Conservation (phyloP, 192 early-diverging fungal genomes). For the Obelidium mucronatum region DNA sequence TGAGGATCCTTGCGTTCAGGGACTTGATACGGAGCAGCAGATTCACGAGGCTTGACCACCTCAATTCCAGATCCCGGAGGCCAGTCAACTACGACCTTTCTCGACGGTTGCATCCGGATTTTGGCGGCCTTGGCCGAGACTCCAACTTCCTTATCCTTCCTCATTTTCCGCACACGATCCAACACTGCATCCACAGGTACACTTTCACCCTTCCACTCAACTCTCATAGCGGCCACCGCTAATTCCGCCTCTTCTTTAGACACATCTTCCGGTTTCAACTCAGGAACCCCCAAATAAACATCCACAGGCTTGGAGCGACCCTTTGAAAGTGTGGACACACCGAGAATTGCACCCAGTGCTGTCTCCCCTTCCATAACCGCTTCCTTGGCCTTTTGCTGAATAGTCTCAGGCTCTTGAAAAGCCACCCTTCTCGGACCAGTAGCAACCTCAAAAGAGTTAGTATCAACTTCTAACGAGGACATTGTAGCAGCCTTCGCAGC, state of each 20-base stretch:
- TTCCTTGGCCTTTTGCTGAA: not conserved
- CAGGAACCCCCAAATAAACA: not conserved
- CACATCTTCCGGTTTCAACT: not conserved
- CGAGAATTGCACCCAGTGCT: not conserved
- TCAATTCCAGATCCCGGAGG: not conserved
- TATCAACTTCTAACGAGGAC: not conserved
- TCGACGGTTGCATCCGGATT: not conserved
- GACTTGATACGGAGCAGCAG: not conserved
- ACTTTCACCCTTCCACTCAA: not conserved
- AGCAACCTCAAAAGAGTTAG: not conserved
- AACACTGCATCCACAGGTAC: not conserved
- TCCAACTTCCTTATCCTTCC: not conserved
- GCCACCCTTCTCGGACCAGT: not conserved
- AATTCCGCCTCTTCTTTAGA: not conserved
- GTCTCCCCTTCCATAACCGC: not conserved
- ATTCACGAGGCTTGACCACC: not conserved
- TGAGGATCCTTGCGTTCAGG: not conserved
- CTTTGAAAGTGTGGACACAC: not conserved
- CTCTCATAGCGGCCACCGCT: not conserved
- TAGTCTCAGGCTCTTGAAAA: not conserved
- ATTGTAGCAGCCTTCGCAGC: not conserved
- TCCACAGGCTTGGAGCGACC: not conserved
- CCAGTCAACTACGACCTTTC: not conserved
- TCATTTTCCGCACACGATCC: not conserved
- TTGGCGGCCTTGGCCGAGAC: not conserved